phyloP scores from a whole-genome alignment of 768 basidiomycete species.

The Mrakia blollopis region DNA sequence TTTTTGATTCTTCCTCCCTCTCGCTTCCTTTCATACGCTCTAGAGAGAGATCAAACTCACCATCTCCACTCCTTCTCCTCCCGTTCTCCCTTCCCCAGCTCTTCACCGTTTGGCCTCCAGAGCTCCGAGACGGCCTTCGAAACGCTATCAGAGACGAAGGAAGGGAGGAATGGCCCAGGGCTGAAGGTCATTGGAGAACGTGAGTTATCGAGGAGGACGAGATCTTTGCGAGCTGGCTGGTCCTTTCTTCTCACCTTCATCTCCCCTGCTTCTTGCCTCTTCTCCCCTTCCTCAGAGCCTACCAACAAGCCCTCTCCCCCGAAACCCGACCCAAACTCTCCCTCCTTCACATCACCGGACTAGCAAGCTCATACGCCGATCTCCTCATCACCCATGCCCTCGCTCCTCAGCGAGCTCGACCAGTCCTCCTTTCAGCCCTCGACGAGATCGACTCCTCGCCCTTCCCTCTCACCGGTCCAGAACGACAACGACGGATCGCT shows the following conservation, averaged over 20 bases:
- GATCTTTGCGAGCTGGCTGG: neutral
- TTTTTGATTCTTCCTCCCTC: neutral
- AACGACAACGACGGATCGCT: slow-evolving; percentile 22
- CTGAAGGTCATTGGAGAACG: slow-evolving; percentile 2
- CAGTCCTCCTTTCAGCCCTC: slow-evolving; percentile 18
- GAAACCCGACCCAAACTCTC: slow-evolving; percentile 8
- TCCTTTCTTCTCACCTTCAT: neutral
- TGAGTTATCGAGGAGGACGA: neutral
- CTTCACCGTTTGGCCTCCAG: slow-evolving; percentile 23
- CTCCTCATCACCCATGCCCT: neutral
- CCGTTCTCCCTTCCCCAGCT: neutral
- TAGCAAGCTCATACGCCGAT: slow-evolving; percentile 11
- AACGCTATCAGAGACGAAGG: slow-evolving; percentile 6
- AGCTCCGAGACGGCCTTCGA: slow-evolving; percentile 16
- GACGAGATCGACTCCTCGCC: slow-evolving; percentile 3
- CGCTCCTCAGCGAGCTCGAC: slow-evolving; percentile 23
- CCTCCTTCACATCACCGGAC: slow-evolving; percentile 27
- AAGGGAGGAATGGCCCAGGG: neutral
- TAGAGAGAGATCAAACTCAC: neutral
- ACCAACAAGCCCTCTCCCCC: slow-evolving; percentile 1
- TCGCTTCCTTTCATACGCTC: neutral
- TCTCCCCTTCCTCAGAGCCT: neutral
- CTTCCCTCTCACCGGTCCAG: neutral
- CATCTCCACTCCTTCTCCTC: neutral
- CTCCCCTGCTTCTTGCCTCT: neutral